Conservation (phyloP, 2,329 filamentous ascomycete genomes). For the Fusarium aywerte region DNA sequence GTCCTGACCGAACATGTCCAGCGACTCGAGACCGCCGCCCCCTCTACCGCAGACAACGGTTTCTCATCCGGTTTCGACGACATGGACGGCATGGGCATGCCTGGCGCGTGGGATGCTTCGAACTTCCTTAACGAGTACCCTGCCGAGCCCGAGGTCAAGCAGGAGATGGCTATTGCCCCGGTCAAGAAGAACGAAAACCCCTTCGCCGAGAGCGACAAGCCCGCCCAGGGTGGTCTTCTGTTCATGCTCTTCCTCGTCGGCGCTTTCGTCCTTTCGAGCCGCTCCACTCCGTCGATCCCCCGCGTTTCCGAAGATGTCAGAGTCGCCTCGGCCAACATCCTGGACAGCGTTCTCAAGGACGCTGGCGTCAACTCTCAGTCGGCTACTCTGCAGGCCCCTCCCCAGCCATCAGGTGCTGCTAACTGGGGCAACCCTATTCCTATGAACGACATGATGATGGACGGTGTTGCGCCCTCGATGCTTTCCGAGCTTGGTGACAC, state of each 20-base stretch:
- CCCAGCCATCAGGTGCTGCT: conserved; percentile 63
- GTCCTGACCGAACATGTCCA: conserved; percentile 79
- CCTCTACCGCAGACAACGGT: conserved; percentile 63
- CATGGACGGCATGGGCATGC: conserved; percentile 87
- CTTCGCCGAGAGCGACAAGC: conserved; percentile 67
- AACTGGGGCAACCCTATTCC: conserved; percentile 53
- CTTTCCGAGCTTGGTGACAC: conserved; percentile 75
- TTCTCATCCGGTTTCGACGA: conserved; percentile 79
- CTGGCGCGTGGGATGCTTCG: conserved; percentile 82
- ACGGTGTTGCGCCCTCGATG: conserved; percentile 64
- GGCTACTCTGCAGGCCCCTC: conserved; percentile 58
- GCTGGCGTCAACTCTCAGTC: conserved; percentile 67
- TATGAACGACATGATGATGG: conserved; percentile 55
- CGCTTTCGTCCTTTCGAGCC: conserved; percentile 93
- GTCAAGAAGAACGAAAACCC: conserved; percentile 60
- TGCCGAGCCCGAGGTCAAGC: conserved; percentile 70
- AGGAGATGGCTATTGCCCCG: conserved; percentile 65
- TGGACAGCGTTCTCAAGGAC: conserved; percentile 85
- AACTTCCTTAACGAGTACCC: conserved; percentile 76
- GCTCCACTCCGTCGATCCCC: conserved; percentile 76
- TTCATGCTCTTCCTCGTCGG: conserved; percentile 97
- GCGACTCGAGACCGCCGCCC: conserved; percentile 72
- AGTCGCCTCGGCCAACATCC: conserved; percentile 78
- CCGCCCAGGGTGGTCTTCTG: conserved; percentile 82
- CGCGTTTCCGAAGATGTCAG: conserved; percentile 84